Base-by-base conservation (phyloP, 2,329 filamentous ascomycete species). In the Stylonectria norvegica region DNA sequence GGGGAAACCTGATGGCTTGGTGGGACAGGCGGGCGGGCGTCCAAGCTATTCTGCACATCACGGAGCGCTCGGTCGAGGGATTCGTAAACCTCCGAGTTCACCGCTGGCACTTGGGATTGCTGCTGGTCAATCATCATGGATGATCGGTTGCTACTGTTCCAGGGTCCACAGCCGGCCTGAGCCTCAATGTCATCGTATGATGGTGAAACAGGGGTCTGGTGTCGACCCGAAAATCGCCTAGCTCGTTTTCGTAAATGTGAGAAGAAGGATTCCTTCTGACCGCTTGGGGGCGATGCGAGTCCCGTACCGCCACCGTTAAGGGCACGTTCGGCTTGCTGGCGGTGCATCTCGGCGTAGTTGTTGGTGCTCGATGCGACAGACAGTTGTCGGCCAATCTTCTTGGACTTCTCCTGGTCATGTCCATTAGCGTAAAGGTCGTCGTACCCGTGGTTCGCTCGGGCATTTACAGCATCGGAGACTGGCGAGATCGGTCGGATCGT, bases 251-350 rank as follows among this genome's bases (percentile, higher is more conserved):
- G 81, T 6, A 98, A 76, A 62, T 98, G 93, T 1, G 93, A 97
- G 68, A 98, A 98, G 72, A 98, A 98, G 65, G 93, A 89, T 64
- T 98, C 93, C 60, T 94, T 94, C 41, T 89, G 86, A 14, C 79
- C 86, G 55, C 78, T 83, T 0, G 84, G 81, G 4, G 89, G 88
- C 5, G 89, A 93, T 12, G 78, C 81, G 17, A 90, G 71, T 16
- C 83, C 86, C 22, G 76, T 78, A 56, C 85, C 83, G 38, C 90
- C 93, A n/a, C n/a, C n/a, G 60, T 89, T 96, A 32, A 97, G 75
- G 25, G 89, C 89, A 48, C 88, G 79, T 65, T 97, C 91, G 11
- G 91, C 89, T 65, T 97, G 89, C 67, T 91, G 88, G 40, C 91
- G 79, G 62, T 95, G 89, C 50, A 87, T 71, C 57, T 96, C 90